Evolutionary conservation across 192 early-diverging fungal species (phyloP).

Genomic region (Podila epicladia): DNA sequence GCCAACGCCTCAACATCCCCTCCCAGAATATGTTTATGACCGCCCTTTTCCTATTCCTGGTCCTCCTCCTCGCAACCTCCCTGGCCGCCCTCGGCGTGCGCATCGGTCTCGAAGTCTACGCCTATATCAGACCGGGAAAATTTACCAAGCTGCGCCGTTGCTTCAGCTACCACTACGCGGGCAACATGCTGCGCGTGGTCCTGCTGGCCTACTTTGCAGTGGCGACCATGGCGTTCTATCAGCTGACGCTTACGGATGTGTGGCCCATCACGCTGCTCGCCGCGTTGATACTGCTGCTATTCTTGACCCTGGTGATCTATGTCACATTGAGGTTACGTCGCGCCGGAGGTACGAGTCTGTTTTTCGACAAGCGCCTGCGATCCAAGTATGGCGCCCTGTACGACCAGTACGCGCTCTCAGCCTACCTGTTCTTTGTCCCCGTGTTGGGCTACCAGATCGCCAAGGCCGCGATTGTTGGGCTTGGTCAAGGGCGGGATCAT

Average conservation of each 20-base stretch:
- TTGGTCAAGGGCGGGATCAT: slow-evolving; percentile 6
- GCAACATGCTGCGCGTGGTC: slow-evolving; percentile 37
- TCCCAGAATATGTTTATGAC: slow-evolving; percentile 52
- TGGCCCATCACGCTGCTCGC: slow-evolving; percentile 43
- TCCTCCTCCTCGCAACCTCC: slow-evolving; percentile 32
- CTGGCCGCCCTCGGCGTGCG: slow-evolving; percentile 22
- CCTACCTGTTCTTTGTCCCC: slow-evolving; percentile 49
- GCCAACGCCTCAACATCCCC: slow-evolving; percentile 38
- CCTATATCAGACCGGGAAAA: slow-evolving; percentile 26
- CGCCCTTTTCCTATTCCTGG: slow-evolving; percentile 30
- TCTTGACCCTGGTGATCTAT: slow-evolving; percentile 20
- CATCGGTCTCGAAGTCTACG: slow-evolving; percentile 25
- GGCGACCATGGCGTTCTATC: slow-evolving; percentile 45
- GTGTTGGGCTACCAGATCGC: slow-evolving; percentile 27
- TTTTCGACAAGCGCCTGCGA: slow-evolving; percentile 35
- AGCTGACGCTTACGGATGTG: slow-evolving; percentile 32
- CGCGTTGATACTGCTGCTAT: slow-evolving; percentile 19
- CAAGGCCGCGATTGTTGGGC: slow-evolving; percentile 35
- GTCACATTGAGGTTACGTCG: slow-evolving; percentile 26
- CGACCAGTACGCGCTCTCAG: slow-evolving; percentile 36
- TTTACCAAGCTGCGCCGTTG: slow-evolving; percentile 31
- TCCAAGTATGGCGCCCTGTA: slow-evolving; percentile 46
- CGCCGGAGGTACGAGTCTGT: slow-evolving; percentile 34
- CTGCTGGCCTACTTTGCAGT: slow-evolving; percentile 47
- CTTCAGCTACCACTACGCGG: slow-evolving; percentile 29